A percentile compares a stretch with the other conserved stretches of the same genome.
These are phyloP conservation scores for Pseudonectria buxi DNA, from an alignment of 2,329 filamentous ascomycete species.

Conservation along the genomic window DNA sequence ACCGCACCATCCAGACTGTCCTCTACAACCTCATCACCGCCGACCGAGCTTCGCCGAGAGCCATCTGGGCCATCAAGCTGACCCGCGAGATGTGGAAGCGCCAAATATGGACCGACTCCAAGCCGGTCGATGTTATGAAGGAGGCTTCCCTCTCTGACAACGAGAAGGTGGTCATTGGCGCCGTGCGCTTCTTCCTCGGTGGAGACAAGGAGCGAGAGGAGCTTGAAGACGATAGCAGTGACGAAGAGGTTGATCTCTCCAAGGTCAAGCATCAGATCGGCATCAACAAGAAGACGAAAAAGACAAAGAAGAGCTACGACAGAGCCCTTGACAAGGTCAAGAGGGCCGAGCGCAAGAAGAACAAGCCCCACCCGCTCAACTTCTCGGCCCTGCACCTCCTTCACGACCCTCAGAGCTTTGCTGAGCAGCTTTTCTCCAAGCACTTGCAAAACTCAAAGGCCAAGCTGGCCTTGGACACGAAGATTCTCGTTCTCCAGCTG, in stretches of 20 bases:
- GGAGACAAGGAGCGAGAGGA: conserved; percentile 95
- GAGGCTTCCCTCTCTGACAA: conserved; percentile 84
- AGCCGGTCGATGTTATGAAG: conserved; percentile 97
- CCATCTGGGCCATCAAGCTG: conserved; percentile 92
- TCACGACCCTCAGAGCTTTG: conserved; percentile 90
- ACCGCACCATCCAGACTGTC: conserved; percentile 86
- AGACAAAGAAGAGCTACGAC: conserved; percentile 71
- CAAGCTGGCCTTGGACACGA: conserved; percentile 81
- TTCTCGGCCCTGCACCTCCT: conserved; percentile 93
- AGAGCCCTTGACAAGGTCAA: conserved; percentile 79
- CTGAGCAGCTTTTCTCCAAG: conserved; percentile 81
- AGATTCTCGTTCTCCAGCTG: conserved; percentile 81
- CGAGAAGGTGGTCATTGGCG: conserved; percentile 83
- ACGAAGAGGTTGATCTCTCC: conserved; percentile 70
- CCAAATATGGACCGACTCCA: conserved; percentile 91
- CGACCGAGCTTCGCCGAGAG: conserved; percentile 77
- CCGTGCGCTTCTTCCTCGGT: conserved; percentile 89
- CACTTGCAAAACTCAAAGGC: conserved; percentile 83
- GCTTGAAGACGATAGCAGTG: conserved; percentile 79
- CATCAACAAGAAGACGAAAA: conserved; percentile 96
- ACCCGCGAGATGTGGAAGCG: conserved; percentile 94
- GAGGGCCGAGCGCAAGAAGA: conserved; percentile 80
- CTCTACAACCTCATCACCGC: conserved; percentile 86
- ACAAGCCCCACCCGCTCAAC: conserved; percentile 79
- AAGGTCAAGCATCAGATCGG: conserved; percentile 77